phyloP scores from a whole-genome alignment of 768 basidiomycete genomes.

The Rhodotorula toruloides region DNA sequence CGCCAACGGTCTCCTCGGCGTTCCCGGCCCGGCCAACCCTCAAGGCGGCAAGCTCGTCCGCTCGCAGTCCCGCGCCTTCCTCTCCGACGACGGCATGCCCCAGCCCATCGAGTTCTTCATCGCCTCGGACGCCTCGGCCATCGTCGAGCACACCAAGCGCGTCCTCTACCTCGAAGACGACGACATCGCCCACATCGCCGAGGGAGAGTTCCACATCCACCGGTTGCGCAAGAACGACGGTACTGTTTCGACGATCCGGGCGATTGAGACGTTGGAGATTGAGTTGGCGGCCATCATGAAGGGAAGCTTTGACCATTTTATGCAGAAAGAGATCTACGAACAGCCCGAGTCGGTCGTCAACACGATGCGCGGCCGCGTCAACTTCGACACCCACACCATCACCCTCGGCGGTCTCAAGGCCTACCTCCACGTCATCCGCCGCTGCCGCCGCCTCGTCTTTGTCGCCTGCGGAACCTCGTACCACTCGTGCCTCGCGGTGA shows the following conservation, averaged over 20 bases:
- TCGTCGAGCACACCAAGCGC: slow-evolving; percentile 97
- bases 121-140: slow-evolving; percentile 91
- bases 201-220: slow-evolving; percentile 95
- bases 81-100: slow-evolving; percentile 95
- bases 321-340: slow-evolving; percentile 78
- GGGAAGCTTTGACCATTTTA: slow-evolving; percentile 98
- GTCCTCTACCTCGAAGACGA: slow-evolving; percentile 98
- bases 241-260: slow-evolving; percentile 67
- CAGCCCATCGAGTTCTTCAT: slow-evolving; percentile 99
- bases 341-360: slow-evolving; percentile 95
- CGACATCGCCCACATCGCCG: slow-evolving; percentile 94
- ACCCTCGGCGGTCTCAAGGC: slow-evolving; percentile 92
- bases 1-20: slow-evolving; percentile 49
- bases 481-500: slow-evolving; percentile 81
- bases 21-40: slow-evolving; percentile 52
- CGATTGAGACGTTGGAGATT: slow-evolving; percentile 95
- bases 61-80: slow-evolving; percentile 94
- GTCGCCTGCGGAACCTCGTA: slow-evolving; percentile 98
- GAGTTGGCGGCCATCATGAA: slow-evolving; percentile 99
- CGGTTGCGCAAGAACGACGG: slow-evolving; percentile 86
- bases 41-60: slow-evolving; percentile 66
- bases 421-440: slow-evolving; percentile 91
- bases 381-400: slow-evolving; percentile 86
- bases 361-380: slow-evolving; percentile 99
- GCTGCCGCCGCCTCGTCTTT: slow-evolving; percentile 90